A percentile compares a stretch with the other conserved stretches of the same genome.
These are phyloP conservation scores for Aegilops speltoides DNA, from an alignment of 176 grass and related monocot species.

Conservation along the genomic window DNA sequence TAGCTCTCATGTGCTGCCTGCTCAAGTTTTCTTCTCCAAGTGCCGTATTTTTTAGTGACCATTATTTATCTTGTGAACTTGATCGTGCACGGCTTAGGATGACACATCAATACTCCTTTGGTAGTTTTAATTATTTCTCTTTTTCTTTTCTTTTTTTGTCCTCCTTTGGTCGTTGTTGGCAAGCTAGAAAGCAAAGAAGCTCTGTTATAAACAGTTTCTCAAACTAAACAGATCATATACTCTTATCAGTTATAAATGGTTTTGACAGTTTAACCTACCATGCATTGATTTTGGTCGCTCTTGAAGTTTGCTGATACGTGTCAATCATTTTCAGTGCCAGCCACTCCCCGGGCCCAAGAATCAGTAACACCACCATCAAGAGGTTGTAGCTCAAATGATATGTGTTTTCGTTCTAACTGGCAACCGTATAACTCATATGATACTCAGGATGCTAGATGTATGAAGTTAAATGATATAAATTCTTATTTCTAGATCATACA, in stretches of 20 bases:
- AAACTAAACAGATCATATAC: background rate
- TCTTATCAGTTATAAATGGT: background rate
- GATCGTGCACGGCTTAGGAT: no score
- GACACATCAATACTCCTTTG: no score
- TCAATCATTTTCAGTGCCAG: background rate
- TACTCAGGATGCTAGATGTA: background rate
- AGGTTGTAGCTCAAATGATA: background rate
- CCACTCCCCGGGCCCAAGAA: background rate
- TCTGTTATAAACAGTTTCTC: background rate
- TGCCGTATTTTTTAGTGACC: background rate
- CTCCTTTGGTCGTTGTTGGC: background rate
- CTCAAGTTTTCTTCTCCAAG: background rate
- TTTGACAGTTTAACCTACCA: no score
- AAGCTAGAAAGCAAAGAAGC: background rate
- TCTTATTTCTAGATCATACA: background rate
- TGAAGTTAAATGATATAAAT: background rate
- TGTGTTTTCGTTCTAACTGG: background rate
- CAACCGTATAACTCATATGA: background rate
- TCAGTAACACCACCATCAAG: background rate
- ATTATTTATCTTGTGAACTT: no score
- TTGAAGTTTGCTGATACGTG: no score
- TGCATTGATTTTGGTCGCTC: no score
- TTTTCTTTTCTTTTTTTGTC: background rate
- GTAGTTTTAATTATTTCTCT: no score
- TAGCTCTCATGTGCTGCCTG: background rate